Percentiles rank a stretch among this genome's conserved stretches.
Conservation (phyloP, 2,329 filamentous ascomycete genomes). For the Paecilomyces variotii region DNA sequence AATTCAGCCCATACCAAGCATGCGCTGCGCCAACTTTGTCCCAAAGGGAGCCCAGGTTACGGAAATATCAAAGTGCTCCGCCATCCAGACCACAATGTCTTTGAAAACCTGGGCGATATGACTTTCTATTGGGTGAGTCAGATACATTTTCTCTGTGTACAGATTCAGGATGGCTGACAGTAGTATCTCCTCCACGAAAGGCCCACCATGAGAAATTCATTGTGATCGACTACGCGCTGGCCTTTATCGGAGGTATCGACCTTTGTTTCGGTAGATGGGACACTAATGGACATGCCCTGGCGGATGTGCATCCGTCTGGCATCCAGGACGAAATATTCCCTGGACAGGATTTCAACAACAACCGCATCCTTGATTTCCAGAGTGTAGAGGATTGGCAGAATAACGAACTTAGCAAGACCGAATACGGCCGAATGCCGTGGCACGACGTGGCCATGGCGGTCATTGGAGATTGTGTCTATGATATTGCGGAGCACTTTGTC, state of each 20-base stretch:
- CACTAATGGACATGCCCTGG: constrained; percentile 69
- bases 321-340: constrained; percentile 81
- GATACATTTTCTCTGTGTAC: not conserved
- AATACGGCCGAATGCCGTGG: constrained; percentile 96
- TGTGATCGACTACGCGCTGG: constrained; percentile 81
- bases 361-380: constrained; percentile 91
- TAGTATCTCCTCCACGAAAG: constrained; percentile 23
- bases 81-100: constrained; percentile 89
- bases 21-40: constrained; percentile 69
- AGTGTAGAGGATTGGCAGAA: constrained; percentile 85
- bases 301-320: constrained; percentile 80
- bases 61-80: constrained; percentile 85
- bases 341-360: constrained; percentile 97
- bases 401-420: constrained; percentile 84
- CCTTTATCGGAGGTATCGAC: constrained; percentile 91
- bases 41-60: constrained; percentile 69
- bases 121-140: constrained; percentile 72
- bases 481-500: constrained; percentile 93
- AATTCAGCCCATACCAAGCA: constrained; percentile 92
- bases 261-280: constrained; percentile 97
- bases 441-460: constrained; percentile 90
- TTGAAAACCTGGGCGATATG: constrained; percentile 92
- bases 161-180: not conserved
- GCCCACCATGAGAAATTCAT: constrained; percentile 98
- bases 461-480: constrained; percentile 82